Conservation (phyloP, 2,329 filamentous ascomycete genomes). For the Alternaria brassicae region DNA sequence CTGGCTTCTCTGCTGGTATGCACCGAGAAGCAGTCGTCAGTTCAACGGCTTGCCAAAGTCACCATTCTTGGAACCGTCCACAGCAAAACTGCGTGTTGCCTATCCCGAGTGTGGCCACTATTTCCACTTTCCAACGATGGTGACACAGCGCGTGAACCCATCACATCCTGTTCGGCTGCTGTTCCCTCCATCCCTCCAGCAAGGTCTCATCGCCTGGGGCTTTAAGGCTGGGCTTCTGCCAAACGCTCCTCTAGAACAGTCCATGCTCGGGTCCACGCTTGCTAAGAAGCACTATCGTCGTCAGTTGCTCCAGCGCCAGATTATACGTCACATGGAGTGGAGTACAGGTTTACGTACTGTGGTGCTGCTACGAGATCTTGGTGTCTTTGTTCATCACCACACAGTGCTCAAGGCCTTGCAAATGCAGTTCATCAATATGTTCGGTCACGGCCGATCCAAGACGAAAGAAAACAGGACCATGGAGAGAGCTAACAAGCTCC, state of each 20-base stretch:
- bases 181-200: slow-evolving; percentile 33
- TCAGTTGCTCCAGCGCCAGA: slow-evolving; percentile 23
- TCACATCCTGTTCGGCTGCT: slow-evolving; percentile 40
- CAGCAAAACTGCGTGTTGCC: slow-evolving; percentile 22
- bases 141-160: slow-evolving; percentile 12
- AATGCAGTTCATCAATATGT: slow-evolving; percentile 39
- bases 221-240: slow-evolving; percentile 39
- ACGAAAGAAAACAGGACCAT: slow-evolving; percentile 36
- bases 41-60: slow-evolving; percentile 33
- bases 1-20: slow-evolving; percentile 58
- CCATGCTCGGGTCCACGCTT: slow-evolving; percentile 21
- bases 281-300: slow-evolving; percentile 37
- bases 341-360: slow-evolving; percentile 36
- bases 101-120: slow-evolving; percentile 23
- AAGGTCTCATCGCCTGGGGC: slow-evolving; percentile 46
- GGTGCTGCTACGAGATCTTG: slow-evolving; percentile 38
- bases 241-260: slow-evolving; percentile 36
- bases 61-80: slow-evolving; percentile 30
- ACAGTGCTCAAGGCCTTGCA: slow-evolving; percentile 40
- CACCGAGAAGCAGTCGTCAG: slow-evolving; percentile 28
- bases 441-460: slow-evolving; percentile 32
- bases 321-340: slow-evolving; percentile 36
- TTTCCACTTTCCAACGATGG: slow-evolving; percentile 23
- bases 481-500: slow-evolving; percentile 27
- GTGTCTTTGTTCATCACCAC: slow-evolving; percentile 33